Conservation (phyloP, 495 filamentous ascomycete genomes). For the Cercophora samala region DNA sequence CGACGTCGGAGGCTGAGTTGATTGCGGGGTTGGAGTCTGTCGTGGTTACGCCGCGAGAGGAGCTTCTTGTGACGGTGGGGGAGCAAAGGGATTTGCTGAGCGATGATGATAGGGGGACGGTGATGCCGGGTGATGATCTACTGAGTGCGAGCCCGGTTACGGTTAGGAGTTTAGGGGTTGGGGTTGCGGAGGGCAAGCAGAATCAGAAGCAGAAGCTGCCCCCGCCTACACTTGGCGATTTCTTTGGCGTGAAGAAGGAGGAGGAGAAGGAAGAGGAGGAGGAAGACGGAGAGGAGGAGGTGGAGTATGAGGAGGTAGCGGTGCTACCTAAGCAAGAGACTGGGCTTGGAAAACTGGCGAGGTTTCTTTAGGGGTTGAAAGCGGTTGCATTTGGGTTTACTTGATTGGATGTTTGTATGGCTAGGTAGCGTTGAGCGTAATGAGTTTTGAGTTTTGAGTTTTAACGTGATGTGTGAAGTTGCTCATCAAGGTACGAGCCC, state of each 20-base stretch:
- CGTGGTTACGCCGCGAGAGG: not conserved
- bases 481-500: too few species aligned
- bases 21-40: not conserved
- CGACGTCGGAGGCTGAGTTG: not conserved
- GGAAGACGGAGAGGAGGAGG: constrained; percentile 2
- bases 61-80: not conserved
- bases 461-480: not conserved
- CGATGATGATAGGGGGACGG: not conserved
- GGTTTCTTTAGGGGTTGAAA: not conserved
- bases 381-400: too few species aligned
- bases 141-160: constrained; percentile 5
- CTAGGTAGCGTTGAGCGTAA: not conserved
- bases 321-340: constrained; percentile 19
- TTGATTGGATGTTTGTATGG: too few species aligned
- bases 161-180: not conserved
- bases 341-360: constrained; percentile 17
- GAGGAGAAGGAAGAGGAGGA: not conserved
- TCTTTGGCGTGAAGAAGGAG: not conserved
- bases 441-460: not conserved
- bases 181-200: not conserved
- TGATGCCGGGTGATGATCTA: not conserved
- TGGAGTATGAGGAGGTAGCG: constrained; percentile 19
- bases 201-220: not conserved
- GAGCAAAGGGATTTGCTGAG: not conserved
- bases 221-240: not conserved